Percentiles rank a stretch among this genome's conserved stretches.
These are phyloP conservation scores for Blumeria hordei DNA, from an alignment of 2,329 filamentous ascomycete species.

Conservation along the genomic window DNA sequence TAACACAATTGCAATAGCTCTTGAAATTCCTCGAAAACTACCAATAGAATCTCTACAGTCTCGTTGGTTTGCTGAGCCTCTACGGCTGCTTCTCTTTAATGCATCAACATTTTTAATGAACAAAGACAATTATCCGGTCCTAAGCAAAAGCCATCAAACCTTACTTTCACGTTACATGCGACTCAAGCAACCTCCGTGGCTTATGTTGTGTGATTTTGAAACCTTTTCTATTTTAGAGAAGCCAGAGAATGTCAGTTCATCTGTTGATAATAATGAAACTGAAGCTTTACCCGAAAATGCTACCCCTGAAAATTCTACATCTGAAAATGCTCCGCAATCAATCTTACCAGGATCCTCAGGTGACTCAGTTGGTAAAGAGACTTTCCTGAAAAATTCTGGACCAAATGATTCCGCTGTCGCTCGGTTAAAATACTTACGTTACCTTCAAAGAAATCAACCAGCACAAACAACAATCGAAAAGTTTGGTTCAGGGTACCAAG, in stretches of 20 bases:
- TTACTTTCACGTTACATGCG: constrained; percentile 39
- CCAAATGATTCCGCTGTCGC: constrained; percentile 26
- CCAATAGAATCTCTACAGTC: constrained; percentile 36
- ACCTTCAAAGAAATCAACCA: constrained; percentile 64
- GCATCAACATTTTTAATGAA: constrained; percentile 33
- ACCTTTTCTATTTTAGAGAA: constrained; percentile 19
- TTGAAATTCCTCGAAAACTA: constrained; percentile 32
- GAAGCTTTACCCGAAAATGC: constrained; percentile 20
- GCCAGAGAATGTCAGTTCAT: constrained; percentile 5
- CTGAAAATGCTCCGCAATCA: constrained; percentile 14
- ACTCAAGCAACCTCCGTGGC: constrained; percentile 35
- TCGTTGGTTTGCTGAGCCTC: constrained; percentile 44
- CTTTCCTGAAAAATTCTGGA: constrained; percentile 10
- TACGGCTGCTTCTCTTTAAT: constrained; percentile 34
- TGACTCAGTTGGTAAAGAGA: constrained; percentile 3
- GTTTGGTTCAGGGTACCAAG: constrained; percentile 60
- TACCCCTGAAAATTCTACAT: too few species aligned
- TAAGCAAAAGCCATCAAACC: constrained; percentile 34
- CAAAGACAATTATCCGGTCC: constrained; percentile 33
- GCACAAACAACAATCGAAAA: constrained; percentile 35
- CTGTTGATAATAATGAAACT: constrained; percentile 14
- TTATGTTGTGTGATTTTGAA: constrained; percentile 37
- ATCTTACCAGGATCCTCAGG: constrained; percentile 17
- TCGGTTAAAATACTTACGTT: constrained; percentile 59
- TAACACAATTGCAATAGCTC: constrained; percentile 7